Percentiles rank a stretch among this genome's conserved stretches.
Conservation (phyloP, 2,329 filamentous ascomycete species). For the Ceratocystis harringtonii region DNA sequence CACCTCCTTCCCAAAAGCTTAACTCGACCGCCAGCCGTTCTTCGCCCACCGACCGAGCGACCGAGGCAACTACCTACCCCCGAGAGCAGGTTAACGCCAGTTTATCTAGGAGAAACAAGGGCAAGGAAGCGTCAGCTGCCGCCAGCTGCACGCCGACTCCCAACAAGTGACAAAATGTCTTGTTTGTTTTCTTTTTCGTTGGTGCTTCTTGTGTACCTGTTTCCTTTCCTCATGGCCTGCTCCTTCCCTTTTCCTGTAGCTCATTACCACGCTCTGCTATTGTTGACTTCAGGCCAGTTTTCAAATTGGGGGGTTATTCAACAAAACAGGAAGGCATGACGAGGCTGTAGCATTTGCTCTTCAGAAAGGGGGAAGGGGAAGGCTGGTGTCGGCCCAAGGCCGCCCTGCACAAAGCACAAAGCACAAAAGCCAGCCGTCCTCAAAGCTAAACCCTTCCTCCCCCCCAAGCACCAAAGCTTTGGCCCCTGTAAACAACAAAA, state of each 20-base stretch:
- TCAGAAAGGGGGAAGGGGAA: background rate
- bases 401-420: background rate
- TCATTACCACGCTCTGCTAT: background rate
- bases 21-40: background rate
- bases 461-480: no score
- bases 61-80: background rate
- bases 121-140: background rate
- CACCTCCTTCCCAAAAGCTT: constrained; percentile 4
- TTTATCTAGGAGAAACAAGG: background rate
- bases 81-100: background rate
- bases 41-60: background rate
- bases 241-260: no score
- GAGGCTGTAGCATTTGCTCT: background rate
- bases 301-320: background rate
- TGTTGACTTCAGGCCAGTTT: background rate
- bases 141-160: background rate
- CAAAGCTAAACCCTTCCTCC: background rate
- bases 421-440: background rate
- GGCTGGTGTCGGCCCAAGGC: background rate
- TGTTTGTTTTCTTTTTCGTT: background rate
- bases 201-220: background rate
- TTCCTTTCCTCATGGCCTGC: no score
- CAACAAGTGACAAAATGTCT: background rate
- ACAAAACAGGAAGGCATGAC: background rate
- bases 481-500: background rate